Evolutionary conservation across 176 grass and related monocot genomes (phyloP), one percentile per base, ranked within the genome.

Genomic region (Oryza coarctata): DNA sequence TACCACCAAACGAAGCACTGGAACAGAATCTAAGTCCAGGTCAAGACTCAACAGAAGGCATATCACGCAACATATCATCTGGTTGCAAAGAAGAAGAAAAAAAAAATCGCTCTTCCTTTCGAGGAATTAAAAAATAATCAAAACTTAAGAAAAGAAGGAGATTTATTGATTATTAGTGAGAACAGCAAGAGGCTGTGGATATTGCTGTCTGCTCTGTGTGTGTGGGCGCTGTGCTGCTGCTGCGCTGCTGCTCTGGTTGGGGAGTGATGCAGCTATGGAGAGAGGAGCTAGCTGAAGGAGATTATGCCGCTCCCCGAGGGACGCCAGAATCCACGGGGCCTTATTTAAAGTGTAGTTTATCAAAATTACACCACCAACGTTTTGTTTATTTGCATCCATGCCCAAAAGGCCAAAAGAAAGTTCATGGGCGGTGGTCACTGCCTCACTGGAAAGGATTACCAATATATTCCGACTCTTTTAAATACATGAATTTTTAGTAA

Each of bases 311-410:
- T 30, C 30, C 52, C 39, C 83, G 57, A 73, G 75, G 29, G 31
- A n/a, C 31, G 68, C 68, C 58, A 80, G 84, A 65, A 73, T 73
- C 84, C 68, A 31, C 73, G 67, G 84, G 26, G 23, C 25, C 26
- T 29, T 38, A 36, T 68, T 68, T 35, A 36, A 68, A 36, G 65
- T 4, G 55, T 25, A 25, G n/a, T 60, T 60, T 9, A 9, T 60
- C 6, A 80, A 73, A 80, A 68, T 36, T 43, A 66, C 25, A 26
- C 76, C 77, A 73, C 58, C 26, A 4, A 25, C 1, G 5, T 0
- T 41, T 55, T 67, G 4, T 80, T 57, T 74, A 86, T 86, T 86
- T 67, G 69, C 84, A 80, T 73, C 69, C 61, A 74, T 43, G 44
- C 43, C 69, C 84, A 52, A n/a, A 3, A 63, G 11, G 50, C 18